A percentile compares a stretch with the other conserved stretches of the same genome.
These are phyloP conservation scores for Dactylellina haptotyla DNA, from an alignment of 2,329 filamentous ascomycete genomes.

Conservation along the genomic window DNA sequence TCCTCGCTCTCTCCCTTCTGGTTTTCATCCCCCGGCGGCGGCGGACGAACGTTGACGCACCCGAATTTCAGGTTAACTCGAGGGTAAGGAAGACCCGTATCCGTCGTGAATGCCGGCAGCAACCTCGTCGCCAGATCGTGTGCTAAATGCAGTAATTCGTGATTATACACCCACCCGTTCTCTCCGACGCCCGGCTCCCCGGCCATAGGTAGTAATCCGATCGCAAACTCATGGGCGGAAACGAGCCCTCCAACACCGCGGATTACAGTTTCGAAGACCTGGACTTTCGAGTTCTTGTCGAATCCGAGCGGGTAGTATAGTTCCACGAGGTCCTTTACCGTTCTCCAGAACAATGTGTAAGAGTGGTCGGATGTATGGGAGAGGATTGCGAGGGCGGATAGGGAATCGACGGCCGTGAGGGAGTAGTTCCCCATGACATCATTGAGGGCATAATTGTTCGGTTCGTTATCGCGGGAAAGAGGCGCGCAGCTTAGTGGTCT, in stretches of 20 bases:
- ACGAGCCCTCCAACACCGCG: constrained; percentile 88
- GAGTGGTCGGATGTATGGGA: constrained; percentile 69
- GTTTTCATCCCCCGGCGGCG: constrained; percentile 65
- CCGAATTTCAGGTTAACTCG: constrained; percentile 90
- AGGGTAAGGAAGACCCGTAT: constrained; percentile 91
- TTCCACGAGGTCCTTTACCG: constrained; percentile 57
- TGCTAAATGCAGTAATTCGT: constrained; percentile 88
- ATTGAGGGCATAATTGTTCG: constrained; percentile 84
- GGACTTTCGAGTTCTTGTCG: constrained; percentile 95
- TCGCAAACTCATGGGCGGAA: constrained; percentile 91
- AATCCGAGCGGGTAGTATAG: constrained; percentile 74
- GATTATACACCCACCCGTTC: constrained; percentile 78
- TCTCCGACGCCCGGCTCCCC: constrained; percentile 71
- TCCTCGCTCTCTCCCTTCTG: constrained; percentile 64
- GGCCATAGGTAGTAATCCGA: constrained; percentile 86
- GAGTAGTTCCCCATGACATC: constrained; percentile 98
- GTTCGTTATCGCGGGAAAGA: constrained; percentile 84
- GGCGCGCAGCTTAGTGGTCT: constrained; percentile 86
- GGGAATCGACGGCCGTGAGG: constrained; percentile 90
- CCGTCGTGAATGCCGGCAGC: constrained; percentile 83
- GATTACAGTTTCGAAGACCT: constrained; percentile 98
- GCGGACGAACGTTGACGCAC: constrained; percentile 74
- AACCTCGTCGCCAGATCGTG: constrained; percentile 84
- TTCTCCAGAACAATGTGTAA: constrained; percentile 71
- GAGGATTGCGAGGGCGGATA: constrained; percentile 92